Evolutionary conservation across 2,329 filamentous ascomycete species (phyloP).

Genomic region (Aspergillus brasiliensis): DNA sequence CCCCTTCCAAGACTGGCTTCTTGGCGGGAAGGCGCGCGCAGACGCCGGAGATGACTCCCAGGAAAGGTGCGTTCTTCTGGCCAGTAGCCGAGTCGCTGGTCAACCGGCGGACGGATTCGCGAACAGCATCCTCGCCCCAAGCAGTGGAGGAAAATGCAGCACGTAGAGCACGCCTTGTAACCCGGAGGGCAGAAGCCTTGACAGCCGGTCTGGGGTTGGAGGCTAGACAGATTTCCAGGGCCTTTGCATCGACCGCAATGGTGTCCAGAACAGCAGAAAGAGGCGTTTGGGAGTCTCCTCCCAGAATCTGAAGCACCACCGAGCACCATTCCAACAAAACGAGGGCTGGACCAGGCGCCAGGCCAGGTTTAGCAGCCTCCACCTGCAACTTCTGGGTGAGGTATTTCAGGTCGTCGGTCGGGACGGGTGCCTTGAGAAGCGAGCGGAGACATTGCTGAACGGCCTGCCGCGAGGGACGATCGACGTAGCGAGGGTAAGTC

Average conservation of each 20-base stretch:
- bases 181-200: slow-evolving; percentile 71
- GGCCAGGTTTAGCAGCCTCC: slow-evolving; percentile 74
- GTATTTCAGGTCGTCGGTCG: slow-evolving; percentile 52
- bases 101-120: slow-evolving; percentile 65
- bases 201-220: slow-evolving; percentile 65
- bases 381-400: slow-evolving; percentile 68
- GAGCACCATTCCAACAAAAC: slow-evolving; percentile 90
- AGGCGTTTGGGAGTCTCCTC: slow-evolving; percentile 67
- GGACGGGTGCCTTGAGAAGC: slow-evolving; percentile 62
- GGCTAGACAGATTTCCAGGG: slow-evolving; percentile 75
- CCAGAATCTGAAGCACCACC: slow-evolving; percentile 72
- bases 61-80: slow-evolving; percentile 71
- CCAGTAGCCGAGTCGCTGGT: slow-evolving; percentile 67
- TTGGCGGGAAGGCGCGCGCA: slow-evolving; percentile 69
- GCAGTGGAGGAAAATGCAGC: slow-evolving; percentile 65
- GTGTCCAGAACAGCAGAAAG: slow-evolving; percentile 60
- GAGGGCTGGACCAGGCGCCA: slow-evolving; percentile 80
- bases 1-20: slow-evolving; percentile 62
- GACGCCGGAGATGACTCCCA: slow-evolving; percentile 87
- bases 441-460: slow-evolving; percentile 77
- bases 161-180: slow-evolving; percentile 78
- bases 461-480: slow-evolving; percentile 79
- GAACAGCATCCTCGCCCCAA: slow-evolving; percentile 63
- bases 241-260: slow-evolving; percentile 68
- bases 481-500: slow-evolving; percentile 84